Base-by-base conservation (phyloP, 805 yeast genomes). In the Dipodascopsis uninucleata region DNA sequence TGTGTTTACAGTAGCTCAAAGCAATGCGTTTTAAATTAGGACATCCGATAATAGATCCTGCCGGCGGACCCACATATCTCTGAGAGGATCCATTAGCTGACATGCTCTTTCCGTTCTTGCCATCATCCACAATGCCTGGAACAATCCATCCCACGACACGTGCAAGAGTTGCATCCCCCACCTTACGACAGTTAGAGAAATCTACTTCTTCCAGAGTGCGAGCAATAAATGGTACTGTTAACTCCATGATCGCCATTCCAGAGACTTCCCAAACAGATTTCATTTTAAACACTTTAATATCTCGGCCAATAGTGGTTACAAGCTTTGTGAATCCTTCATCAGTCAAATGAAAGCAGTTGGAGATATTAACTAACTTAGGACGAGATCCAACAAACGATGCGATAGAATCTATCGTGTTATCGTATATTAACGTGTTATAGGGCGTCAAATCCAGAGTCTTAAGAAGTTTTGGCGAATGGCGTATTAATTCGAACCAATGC, bases 201-300 rank as follows among this genome's bases (percentile, higher is more conserved):
- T 83, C 87, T 17, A 84, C 67, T 41, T 76, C 79, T 43, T 71
- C 77, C 29, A 84, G 64, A 50, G 72, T 64, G 26, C 71, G 67
- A 6, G 88, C 88, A 25, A 82, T 78, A 54, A 76, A 71, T 0
- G 82, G 81, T 1, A 76, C 79, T 1, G 86, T 75, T 32, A 83
- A 63, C 60, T 84, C 90, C 87, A 83, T 81, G 24, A 83, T 81
- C 2, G 89, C 84, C 85, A 82, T 80, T 2, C 87, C 85, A 47
- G 81, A 76, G 6, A 84, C 78, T 55, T 81, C 85, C 90, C 90
- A 83, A 37, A 77, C 81, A 12, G 84, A 77, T 49, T 70, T 71
- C 87, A 83, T 81, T 48, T 71, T 72, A 39, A 84, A 65, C 7
- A 65, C 63, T 41, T 69, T 68, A 35, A 84, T 72, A 25, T 71